Base-by-base conservation (phyloP, 768 basidiomycete species). In the Paxillus rubicundulus region DNA sequence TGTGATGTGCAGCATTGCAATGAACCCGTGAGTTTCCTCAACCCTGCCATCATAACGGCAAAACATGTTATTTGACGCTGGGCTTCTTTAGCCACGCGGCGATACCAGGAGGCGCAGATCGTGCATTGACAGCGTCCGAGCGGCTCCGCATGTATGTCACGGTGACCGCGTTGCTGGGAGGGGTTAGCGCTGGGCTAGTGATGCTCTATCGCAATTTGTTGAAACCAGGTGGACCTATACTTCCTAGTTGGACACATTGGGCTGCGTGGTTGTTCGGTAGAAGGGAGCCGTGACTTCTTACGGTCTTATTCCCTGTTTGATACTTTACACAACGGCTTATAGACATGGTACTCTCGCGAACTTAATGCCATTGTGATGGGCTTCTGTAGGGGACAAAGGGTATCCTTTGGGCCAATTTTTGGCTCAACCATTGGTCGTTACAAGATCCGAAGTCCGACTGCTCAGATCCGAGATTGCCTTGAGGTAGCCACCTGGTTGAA, bases 81-180 rank as follows among this genome's bases (percentile, higher is more conserved):
- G 14, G 21, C 18, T 50, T 43, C n/a, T 17, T 13, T 39, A 88
- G 87, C 49, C 70, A 80, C 57, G 70, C 78, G 34, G 79, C 87
- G 32, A 86, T 89, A 64, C 92, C 91, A 53, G 92, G 92, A 33
- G 90, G 91, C n/a, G 79, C 79, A 52, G 89, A 92, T 56, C 86
- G 88, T 45, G 85, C 86, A 37, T 69, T 90, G 77, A 82, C 85
- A 49, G 76, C 86, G 13, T 79, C 84, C 42, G 79, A 82, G 58
- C 79, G 83, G 60, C 66, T 93, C 61, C 80, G 83, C 69, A 82
- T 78, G 74, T 89, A 89, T 67, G 72, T 91, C 56, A 82, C 82
- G 45, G 53, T 88, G 56, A 86, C 87, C 17, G 89, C 88, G 50
- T 58, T 89, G 54, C 58, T 92, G 33, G 89, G 89, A 21, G 87